A percentile compares a stretch with the other conserved stretches of the same genome.
These are phyloP conservation scores for Heliophila coronopifolia DNA, from an alignment of 441 rosid species.

Conservation along the genomic window DNA sequence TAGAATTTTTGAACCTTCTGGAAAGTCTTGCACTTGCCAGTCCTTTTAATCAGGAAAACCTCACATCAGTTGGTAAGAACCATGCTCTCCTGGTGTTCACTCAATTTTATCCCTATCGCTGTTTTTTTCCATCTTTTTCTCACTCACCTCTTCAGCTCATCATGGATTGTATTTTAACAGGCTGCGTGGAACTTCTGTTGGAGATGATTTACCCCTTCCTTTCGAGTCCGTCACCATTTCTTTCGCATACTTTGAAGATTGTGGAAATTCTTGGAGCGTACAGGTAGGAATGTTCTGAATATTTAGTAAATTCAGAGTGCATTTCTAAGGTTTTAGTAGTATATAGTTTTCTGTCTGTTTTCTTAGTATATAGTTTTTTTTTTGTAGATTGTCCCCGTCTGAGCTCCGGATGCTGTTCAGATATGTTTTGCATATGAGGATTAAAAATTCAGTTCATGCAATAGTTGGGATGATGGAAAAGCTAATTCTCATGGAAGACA, in stretches of 20 bases:
- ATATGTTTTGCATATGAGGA: constrained; percentile 81
- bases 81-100: background rate
- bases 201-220: constrained; percentile 91
- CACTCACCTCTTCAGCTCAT: constrained; percentile 7
- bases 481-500: constrained; percentile 78
- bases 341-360: constrained; percentile 14
- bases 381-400: constrained; percentile 88
- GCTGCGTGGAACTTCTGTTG: constrained; percentile 94
- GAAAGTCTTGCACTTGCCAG: constrained; percentile 87
- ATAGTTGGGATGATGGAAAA: constrained; percentile 92
- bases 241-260: constrained; percentile 81
- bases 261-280: constrained; percentile 98
- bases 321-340: no score
- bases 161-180: constrained; percentile 35
- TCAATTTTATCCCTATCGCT: constrained; percentile 15
- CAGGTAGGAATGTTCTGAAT: constrained; percentile 43
- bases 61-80: constrained; percentile 86
- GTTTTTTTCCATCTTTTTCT: constrained; percentile 20
- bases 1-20: constrained; percentile 74
- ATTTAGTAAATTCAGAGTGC: background rate
- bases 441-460: constrained; percentile 66
- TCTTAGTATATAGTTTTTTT: constrained; percentile 29
- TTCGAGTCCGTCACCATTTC: constrained; percentile 76
- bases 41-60: constrained; percentile 93
- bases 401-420: constrained; percentile 83